These are phyloP conservation scores for Odontarrhena argentea DNA, from an alignment of 345 rosid species.

Conservation along the genomic window DNA sequence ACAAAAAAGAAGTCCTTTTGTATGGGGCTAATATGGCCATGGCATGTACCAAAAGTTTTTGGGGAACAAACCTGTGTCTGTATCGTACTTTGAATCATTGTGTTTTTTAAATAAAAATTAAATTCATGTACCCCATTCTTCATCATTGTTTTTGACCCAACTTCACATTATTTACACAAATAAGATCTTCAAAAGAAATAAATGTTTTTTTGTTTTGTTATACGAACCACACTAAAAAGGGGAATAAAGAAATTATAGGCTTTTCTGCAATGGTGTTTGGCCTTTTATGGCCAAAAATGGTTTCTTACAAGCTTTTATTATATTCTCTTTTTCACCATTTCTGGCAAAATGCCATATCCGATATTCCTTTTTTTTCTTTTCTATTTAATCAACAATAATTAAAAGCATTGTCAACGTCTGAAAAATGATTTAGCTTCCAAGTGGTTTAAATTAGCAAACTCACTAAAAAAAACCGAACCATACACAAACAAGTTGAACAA, in stretches of 20 bases:
- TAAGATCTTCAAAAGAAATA: not conserved
- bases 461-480: conserved; percentile 2
- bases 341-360: not conserved
- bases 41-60: conserved; percentile 21
- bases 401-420: not conserved
- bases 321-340: conserved; percentile 30
- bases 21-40: conserved; percentile 22
- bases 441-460: conserved; percentile 18
- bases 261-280: conserved; percentile 23
- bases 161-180: conserved; percentile 8
- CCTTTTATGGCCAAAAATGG: conserved; percentile 24
- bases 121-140: conserved; percentile 14
- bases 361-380: not conserved
- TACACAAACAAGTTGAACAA: conserved; percentile 8
- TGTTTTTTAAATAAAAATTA: not conserved
- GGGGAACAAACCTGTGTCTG: conserved; percentile 3
- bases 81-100: conserved; percentile 26
- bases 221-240: conserved; percentile 5
- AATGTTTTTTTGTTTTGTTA: conserved; percentile 1
- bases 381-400: not conserved
- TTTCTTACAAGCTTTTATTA: conserved; percentile 29
- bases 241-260: not conserved
- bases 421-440: conserved; percentile 19
- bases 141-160: conserved; percentile 24
- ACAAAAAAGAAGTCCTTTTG: conserved; percentile 22